Base-by-base conservation (phyloP, 129 eudicot species). In the Escallonia rubra region DNA sequence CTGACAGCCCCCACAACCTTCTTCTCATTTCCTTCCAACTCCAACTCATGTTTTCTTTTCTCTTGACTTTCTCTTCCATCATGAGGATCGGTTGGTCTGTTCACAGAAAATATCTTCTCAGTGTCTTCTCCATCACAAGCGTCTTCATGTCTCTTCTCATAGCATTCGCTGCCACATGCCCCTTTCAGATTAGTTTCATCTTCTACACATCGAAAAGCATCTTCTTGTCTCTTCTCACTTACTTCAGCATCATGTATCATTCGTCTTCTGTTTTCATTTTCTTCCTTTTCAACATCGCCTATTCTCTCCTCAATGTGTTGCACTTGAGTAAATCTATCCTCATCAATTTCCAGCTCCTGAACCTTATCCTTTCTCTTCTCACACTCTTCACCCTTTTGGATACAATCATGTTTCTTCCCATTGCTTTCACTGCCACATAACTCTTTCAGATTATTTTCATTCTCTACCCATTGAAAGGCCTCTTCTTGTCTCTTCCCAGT, bases 291-390 rank as follows among this genome's bases (percentile, higher is more conserved):
- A 34, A 62, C 34, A 23, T 23, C 34, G 1, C 1, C 34, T 23
- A 23, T 23, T 23, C 34, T 23, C 34, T 23, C 34, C 34, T 23
- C 34, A 23, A 23, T 23, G 34, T 23, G 34, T 23, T 23, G 1
- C 34, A 23, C 1, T 23, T 23, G 34, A 23, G 34, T 23, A 23
- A 23, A 23, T 23, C 1, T 23, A 23, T 23, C 34, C 34, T 23
- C 34, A 23, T 23, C 34, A 61, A 55, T 70, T 51, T 59, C 81
- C 55, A 47, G 69, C 61, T 74, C 82, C 72, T 53, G 55, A 78
- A 65, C 67, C 70, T 72, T 76, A 11, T 65, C 80, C 68, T 68
- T 34, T 51, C 59, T 81, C 56, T 57, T 72, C 56, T 81, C 76
- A 51, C 23, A 23, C 43, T 49, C 85, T 62, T 79, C 80, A 63